phyloP scores from a whole-genome alignment of 2,329 filamentous ascomycete species.

The Ophiobolus disseminans region DNA sequence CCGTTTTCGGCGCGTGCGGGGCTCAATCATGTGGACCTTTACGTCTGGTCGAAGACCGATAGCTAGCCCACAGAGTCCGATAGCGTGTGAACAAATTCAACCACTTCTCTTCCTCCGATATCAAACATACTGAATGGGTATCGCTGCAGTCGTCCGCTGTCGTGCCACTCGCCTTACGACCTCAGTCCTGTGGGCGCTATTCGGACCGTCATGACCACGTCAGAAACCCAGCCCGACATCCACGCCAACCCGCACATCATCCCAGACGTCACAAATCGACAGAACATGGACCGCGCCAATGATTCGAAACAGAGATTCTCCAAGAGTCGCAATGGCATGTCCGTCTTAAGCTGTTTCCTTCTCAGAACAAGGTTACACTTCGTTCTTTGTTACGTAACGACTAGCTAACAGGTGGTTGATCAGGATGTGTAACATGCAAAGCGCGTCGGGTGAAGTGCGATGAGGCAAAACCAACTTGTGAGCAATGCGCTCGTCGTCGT shows the following conservation, averaged over 20 bases:
- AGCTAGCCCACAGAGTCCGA: constrained; percentile 3
- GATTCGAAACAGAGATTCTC: constrained; percentile 17
- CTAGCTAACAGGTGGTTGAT: constrained; percentile 11
- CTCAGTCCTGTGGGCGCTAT: constrained; percentile 3
- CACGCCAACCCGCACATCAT: neutral
- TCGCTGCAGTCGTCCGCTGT: constrained; percentile 9
- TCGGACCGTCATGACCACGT: constrained; percentile 4
- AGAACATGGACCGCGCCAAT: constrained; percentile 7
- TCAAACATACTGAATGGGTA: constrained; percentile 6
- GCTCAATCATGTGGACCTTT: constrained; percentile 4
- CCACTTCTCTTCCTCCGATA: neutral
- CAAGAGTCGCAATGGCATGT: constrained; percentile 23
- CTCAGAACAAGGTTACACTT: constrained; percentile 10
- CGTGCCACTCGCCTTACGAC: constrained; percentile 5
- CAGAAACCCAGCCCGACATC: neutral
- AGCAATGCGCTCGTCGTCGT: constrained; percentile 69
- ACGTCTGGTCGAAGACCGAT: neutral
- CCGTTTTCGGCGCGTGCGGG: constrained; percentile 12
- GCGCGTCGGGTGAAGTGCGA: constrained; percentile 75
- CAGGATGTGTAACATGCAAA: constrained; percentile 76
- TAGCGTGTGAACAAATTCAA: neutral
- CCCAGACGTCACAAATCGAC: neutral
- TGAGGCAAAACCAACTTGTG: constrained; percentile 71
- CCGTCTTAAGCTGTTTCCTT: constrained; percentile 16
- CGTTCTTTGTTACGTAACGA: neutral